Evolutionary conservation across 768 basidiomycete genomes (phyloP), one percentile per base, ranked within the genome.

Genomic region (Leccinum sublutescens): DNA sequence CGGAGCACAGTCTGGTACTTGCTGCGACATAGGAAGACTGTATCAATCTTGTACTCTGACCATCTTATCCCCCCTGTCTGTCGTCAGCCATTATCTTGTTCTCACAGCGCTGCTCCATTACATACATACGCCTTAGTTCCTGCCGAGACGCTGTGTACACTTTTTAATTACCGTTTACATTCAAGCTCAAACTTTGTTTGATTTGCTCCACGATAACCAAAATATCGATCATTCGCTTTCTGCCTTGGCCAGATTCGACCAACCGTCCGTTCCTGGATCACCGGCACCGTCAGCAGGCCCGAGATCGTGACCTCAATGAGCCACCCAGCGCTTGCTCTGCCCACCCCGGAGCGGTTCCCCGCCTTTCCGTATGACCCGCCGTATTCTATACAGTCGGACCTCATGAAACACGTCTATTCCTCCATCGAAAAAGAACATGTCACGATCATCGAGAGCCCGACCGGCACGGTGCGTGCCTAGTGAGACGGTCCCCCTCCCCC

Each of bases 401-500:
- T 98, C 27, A 97, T 98, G 95, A 85, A 79, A 17, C 91, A 94
- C 62, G 76, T 98, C 1, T 98, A 95, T 72, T 66, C 80, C 6
- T 80, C 88, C 0, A 89, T 97, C 49, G 93, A 95, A 70, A 64
- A 76, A n/a, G 77, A 77, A 49, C 85, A 85, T 63, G 83, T 97
- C 17, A 83, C 93, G 1, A 88, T 98, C 52, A 81, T 95, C 31
- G 93, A 95, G 72, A 91, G 89, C 64, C 93, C 93, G 0, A 95
- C 93, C 0, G 93, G 93, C 65, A 95, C 93, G 25, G 93, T 92
- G 58, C 71, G 83, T 67, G 47, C 36, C 9, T 29, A 27, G 14
- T 57, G 29, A 4, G 43, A 23, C 92, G 1, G 88, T 97, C 38
- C 29, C 21, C 14, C 0, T 6, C 25, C 25, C 33, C 25, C 1